These are phyloP conservation scores for Metschnikowia aberdeeniae DNA, from an alignment of 805 yeast species.

Conservation along the genomic window DNA sequence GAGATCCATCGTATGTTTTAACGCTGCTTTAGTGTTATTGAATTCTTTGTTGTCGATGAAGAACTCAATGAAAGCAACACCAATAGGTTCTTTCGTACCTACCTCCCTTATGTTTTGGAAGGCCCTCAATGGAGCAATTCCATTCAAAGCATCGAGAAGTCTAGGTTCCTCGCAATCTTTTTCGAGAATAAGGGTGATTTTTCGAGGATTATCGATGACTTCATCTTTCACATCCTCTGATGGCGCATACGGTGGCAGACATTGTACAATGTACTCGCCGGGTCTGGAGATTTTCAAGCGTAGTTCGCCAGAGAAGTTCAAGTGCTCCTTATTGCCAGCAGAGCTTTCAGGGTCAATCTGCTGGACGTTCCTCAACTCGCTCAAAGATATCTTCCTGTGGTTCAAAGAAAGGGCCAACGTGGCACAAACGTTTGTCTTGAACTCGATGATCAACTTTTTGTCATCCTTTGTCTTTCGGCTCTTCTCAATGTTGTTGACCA, in stretches of 20 bases:
- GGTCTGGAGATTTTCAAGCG: conserved; percentile 25
- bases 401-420: conserved; percentile 49
- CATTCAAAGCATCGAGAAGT: conserved; percentile 37
- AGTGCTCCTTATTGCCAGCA: background rate
- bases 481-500: conserved; percentile 27
- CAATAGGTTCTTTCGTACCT: conserved; percentile 48
- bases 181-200: conserved; percentile 44
- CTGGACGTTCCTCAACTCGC: conserved; percentile 24
- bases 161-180: conserved; percentile 44
- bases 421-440: conserved; percentile 49
- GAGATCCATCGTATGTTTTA: conserved; percentile 11
- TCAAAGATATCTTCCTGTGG: conserved; percentile 27
- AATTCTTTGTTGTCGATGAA: conserved; percentile 17
- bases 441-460: conserved; percentile 44
- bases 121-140: conserved; percentile 38
- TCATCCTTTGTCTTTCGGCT: conserved; percentile 36
- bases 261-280: conserved; percentile 33
- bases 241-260: conserved; percentile 16
- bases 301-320: background rate
- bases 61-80: conserved; percentile 54
- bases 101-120: conserved; percentile 45
- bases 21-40: conserved; percentile 13
- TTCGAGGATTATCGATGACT: conserved; percentile 43
- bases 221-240: conserved; percentile 22
- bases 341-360: background rate